These are phyloP conservation scores for Primulina huaijiensis DNA, from an alignment of 257 asterid genomes.

Conservation along the genomic window DNA sequence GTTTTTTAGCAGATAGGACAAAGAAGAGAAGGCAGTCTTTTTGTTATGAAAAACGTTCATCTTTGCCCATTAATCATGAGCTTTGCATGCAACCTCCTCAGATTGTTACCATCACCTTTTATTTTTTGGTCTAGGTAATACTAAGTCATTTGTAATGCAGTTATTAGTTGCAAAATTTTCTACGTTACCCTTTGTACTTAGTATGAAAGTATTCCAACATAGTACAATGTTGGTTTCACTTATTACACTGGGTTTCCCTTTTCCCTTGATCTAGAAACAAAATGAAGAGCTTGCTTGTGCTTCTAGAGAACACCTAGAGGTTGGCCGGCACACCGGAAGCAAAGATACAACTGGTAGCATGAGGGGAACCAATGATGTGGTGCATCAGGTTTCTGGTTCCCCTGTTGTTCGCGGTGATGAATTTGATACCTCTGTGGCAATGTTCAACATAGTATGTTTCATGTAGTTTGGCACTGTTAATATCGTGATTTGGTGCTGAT, in stretches of 20 bases:
- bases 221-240: not conserved
- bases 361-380: slow-evolving; percentile 38
- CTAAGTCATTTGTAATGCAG: not conserved
- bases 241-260: not conserved
- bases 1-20: not conserved
- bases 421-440: slow-evolving; percentile 57
- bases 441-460: slow-evolving; percentile 63
- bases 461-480: slow-evolving; percentile 18
- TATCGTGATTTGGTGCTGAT: slow-evolving; percentile 19
- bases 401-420: slow-evolving; percentile 43
- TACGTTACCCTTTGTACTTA: not conserved
- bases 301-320: slow-evolving; percentile 53
- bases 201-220: not conserved
- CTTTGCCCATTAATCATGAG: not conserved
- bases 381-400: slow-evolving; percentile 42
- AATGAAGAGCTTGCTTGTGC: slow-evolving; percentile 55
- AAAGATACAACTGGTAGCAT: slow-evolving; percentile 33
- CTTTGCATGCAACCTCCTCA: not conserved
- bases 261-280: slow-evolving; percentile 48
- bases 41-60: not conserved
- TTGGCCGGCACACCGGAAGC: slow-evolving; percentile 42
- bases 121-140: not conserved
- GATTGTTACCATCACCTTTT: not conserved
- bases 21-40: not conserved
- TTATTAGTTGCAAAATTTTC: not conserved